phyloP scores from a whole-genome alignment of 106 monocot species.

The Allium sativum region DNA sequence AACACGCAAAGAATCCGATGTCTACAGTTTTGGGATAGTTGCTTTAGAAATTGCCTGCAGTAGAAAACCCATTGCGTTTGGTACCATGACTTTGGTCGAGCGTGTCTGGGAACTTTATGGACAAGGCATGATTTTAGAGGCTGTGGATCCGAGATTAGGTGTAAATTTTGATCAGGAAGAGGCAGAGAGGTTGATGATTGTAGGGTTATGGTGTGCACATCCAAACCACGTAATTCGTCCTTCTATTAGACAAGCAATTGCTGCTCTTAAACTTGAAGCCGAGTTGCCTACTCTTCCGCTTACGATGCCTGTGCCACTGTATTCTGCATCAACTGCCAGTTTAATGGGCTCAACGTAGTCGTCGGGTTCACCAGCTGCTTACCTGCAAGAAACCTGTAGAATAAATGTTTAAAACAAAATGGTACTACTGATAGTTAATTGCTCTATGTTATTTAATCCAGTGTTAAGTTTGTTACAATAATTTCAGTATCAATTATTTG shows the following conservation, averaged over 20 bases:
- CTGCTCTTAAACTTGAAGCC: slow-evolving; percentile 7
- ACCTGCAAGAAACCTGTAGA: too few relatives aligned
- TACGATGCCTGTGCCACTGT: slow-evolving; percentile 8
- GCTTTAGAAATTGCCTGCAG: slow-evolving; percentile 17
- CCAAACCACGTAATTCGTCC: not conserved
- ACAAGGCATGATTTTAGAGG: not conserved
- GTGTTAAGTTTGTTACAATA: too few relatives aligned
- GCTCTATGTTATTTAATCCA: too few relatives aligned
- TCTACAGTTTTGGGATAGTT: slow-evolving; percentile 18
- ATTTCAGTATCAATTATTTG: too few relatives aligned
- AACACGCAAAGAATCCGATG: slow-evolving; percentile 16
- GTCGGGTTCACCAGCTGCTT: too few relatives aligned
- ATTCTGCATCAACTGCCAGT: not conserved
- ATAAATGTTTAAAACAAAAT: too few relatives aligned
- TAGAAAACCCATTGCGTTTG: slow-evolving; percentile 5
- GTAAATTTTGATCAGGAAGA: slow-evolving; percentile 6
- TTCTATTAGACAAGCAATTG: slow-evolving; percentile 7
- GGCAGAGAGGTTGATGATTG: slow-evolving; percentile 2
- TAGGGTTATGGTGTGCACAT: slow-evolving; percentile 12
- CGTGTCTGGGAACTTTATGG: slow-evolving; percentile 25
- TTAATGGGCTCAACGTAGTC: too few relatives aligned
- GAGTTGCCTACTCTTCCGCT: slow-evolving; percentile 6
- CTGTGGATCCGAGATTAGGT: slow-evolving; percentile 6
- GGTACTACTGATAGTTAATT: too few relatives aligned
- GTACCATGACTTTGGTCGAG: not conserved